Base-by-base conservation (phyloP, 2,329 filamentous ascomycete genomes). In the Xylariaceae sp. region DNA sequence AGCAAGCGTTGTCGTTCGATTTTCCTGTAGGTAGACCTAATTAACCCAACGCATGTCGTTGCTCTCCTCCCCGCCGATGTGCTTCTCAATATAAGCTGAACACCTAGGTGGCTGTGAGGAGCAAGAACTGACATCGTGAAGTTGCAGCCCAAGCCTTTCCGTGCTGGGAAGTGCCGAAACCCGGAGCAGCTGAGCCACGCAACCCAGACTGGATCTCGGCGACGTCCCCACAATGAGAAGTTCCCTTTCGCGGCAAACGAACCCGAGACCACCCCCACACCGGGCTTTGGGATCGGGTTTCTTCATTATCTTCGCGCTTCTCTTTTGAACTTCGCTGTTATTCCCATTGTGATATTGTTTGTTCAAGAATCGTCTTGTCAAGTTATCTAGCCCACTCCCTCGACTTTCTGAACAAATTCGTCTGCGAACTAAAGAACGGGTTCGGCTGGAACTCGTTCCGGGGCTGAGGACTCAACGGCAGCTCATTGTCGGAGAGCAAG, bases 391-490 rank as follows among this genome's bases (percentile, higher is more conserved):
- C n/a, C 15, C 47, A 34, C 2, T 42, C 44, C 10, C 48, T 67
- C 62, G 11, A 72, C 58, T 72, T 74, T 59, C 62, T 71, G 35
- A 74, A 74, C 6, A 75, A 61, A 56, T 74, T 73, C 53, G 73
- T 73, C 56, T 72, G 66, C 2, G 73, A 76, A 7, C 73, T 76
- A 61, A 72, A 75, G 58, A 79, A 74, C 1, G 77, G 78, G 62
- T 76, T 79, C 2, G 77, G 76, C 65, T 81, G 78, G 61, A 76
- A 79, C 0, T 68, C 68, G 39, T 62, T 56, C 17, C 66, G 66
- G 17, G 66, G 48, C 30, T 58, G 18, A 7, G 57, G 50, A 48
- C 62, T 59, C 37, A 68, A 62, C 55, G 71, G 66, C 13, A 71
- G 62, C 62, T 74, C 65, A 15, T 65, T 59, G 1, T 57, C 66